These are phyloP conservation scores for Flaveria floridana DNA, from an alignment of 140 eudicot species.

Conservation along the genomic window DNA sequence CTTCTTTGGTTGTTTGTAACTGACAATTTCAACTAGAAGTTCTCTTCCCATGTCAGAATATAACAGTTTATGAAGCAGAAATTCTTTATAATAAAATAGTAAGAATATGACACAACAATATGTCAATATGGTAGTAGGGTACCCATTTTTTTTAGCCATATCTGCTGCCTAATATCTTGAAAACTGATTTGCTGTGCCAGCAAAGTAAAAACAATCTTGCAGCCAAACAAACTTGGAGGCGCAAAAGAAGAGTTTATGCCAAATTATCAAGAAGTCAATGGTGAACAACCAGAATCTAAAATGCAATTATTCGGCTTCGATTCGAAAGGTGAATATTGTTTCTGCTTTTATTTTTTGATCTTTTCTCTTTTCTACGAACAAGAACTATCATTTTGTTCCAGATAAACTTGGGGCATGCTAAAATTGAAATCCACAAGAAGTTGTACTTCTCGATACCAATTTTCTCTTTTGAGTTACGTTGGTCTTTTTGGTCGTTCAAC, in stretches of 20 bases:
- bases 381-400: neutral
- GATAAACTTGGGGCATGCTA: conserved; percentile 2
- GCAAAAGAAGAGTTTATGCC: conserved; percentile 41
- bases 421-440: conserved; percentile 18
- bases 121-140: too few relatives aligned
- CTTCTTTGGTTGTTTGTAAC: too few relatives aligned
- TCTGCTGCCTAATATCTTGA: conserved; percentile 22
- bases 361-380: conserved; percentile 21
- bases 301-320: conserved; percentile 83
- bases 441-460: neutral
- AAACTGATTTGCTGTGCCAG: conserved; percentile 39
- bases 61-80: too few relatives aligned
- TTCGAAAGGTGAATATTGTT: conserved; percentile 62
- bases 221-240: conserved; percentile 37
- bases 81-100: too few relatives aligned
- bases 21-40: too few relatives aligned
- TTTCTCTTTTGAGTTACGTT: too few relatives aligned
- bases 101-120: too few relatives aligned
- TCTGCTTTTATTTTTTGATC: conserved; percentile 17
- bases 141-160: neutral
- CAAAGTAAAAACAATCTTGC: conserved; percentile 46
- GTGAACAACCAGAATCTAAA: conserved; percentile 56
- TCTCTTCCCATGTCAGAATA: too few relatives aligned
- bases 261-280: conserved; percentile 52
- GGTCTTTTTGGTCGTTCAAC: too few relatives aligned